phyloP scores from a whole-genome alignment of 129 eudicot species.

The Erigeron canadensis region DNA sequence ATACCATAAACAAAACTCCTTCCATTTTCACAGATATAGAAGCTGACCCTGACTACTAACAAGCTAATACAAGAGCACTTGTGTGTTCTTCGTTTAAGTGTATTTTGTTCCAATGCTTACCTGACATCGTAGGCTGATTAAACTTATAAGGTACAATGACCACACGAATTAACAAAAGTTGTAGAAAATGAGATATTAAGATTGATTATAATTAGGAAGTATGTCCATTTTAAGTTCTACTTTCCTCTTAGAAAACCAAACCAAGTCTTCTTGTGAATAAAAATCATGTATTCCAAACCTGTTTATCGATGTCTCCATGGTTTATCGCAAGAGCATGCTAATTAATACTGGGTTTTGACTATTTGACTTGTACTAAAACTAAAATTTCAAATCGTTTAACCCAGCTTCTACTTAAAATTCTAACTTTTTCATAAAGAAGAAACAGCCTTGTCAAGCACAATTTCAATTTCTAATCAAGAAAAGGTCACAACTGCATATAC shows the following conservation, averaged over 20 bases:
- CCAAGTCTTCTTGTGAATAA: not conserved
- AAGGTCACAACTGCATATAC: not conserved
- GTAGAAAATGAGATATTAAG: not conserved
- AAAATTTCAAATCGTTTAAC: no score
- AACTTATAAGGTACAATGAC: conserved; percentile 17
- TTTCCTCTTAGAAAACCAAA: not conserved
- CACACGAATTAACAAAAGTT: conserved; percentile 9
- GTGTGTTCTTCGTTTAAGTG: conserved; percentile 60
- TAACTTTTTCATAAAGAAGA: not conserved
- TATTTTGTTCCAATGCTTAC: conserved; percentile 92
- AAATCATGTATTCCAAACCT: not conserved
- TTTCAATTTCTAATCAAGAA: not conserved
- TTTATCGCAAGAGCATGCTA: not conserved
- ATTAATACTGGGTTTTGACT: no score
- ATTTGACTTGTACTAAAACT: no score
- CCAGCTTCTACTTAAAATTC: not conserved
- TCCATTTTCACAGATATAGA: conserved; percentile 92
- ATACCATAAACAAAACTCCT: conserved; percentile 93
- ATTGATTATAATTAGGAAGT: no score
- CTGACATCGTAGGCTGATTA: conserved; percentile 43
- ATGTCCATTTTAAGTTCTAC: not conserved
- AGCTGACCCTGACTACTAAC: conserved; percentile 99
- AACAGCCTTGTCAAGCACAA: not conserved
- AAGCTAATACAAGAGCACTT: conserved; percentile 78
- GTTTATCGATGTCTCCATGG: not conserved